A percentile compares a stretch with the other conserved stretches of the same genome.
Conservation (phyloP, 371 early-diverging fungal genomes). For the Zychaea mexicana region DNA sequence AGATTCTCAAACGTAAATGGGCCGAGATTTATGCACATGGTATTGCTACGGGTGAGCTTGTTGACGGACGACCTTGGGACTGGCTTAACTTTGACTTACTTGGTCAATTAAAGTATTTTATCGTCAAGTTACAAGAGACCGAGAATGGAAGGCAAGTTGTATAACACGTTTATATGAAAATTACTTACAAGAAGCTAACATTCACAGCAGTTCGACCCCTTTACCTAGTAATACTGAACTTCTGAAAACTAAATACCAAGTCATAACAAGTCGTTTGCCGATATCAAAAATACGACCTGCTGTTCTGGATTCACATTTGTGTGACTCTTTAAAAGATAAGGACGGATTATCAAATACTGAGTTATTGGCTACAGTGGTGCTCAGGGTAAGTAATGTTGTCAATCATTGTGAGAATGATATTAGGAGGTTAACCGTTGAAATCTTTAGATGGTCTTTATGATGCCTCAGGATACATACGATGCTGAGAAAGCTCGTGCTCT, state of each 20-base stretch:
- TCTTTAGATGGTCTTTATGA: conserved; percentile 9
- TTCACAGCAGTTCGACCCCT: background rate
- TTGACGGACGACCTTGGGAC: conserved; percentile 24
- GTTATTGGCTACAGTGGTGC: background rate
- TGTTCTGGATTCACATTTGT: background rate
- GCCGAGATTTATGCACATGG: conserved; percentile 11
- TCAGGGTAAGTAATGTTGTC: conserved; percentile 1
- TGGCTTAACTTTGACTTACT: conserved; percentile 11
- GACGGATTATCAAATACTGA: background rate
- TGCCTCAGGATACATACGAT: conserved; percentile 1
- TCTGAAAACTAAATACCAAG: background rate
- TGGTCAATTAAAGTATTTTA: conserved; percentile 21
- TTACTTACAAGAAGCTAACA: no score
- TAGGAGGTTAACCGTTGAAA: no score
- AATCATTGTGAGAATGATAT: background rate
- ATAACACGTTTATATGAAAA: background rate
- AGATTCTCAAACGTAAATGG: conserved; percentile 15
- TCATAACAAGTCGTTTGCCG: background rate
- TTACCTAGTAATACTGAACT: background rate
- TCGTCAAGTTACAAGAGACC: background rate
- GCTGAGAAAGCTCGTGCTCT: conserved; percentile 1
- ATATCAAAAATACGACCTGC: background rate
- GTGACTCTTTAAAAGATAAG: no score
- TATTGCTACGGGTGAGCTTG: conserved; percentile 1
- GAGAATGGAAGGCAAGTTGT: background rate